phyloP scores from a whole-genome alignment of 768 basidiomycete species.

The Tulasnella sp. region DNA sequence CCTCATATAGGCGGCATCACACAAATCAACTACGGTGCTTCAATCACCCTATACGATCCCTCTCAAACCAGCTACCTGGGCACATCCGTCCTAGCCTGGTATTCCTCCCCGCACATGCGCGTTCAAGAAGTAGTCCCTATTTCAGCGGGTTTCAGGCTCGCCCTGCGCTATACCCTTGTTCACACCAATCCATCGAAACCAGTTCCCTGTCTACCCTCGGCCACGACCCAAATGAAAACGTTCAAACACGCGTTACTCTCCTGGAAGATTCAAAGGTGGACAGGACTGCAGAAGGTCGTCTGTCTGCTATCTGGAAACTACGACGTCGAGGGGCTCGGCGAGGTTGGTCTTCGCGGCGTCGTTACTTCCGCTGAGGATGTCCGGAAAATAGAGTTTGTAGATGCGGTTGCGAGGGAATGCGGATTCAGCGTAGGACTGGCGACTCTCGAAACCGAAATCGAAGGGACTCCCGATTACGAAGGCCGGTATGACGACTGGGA shows the following conservation, averaged over 20 bases:
- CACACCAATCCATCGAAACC: background rate
- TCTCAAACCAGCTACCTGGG: background rate
- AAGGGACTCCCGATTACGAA: background rate
- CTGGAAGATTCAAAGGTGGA: background rate
- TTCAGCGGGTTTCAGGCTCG: background rate
- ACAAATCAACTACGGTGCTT: background rate
- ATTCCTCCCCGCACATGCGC: background rate
- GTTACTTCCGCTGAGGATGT: background rate
- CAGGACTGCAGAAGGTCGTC: background rate
- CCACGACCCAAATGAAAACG: background rate
- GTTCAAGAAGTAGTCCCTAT: background rate
- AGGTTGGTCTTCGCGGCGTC: background rate
- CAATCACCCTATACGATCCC: background rate
- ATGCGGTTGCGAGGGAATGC: background rate
- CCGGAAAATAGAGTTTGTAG: background rate
- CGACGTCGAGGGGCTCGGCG: background rate
- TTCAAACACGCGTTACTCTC: background rate
- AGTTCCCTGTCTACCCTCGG: background rate
- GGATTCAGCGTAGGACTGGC: background rate
- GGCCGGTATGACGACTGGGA: background rate
- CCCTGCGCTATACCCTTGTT: background rate
- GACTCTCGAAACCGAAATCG: background rate
- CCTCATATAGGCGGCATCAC: constrained; percentile 1
- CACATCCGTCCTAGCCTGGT: constrained; percentile 1
- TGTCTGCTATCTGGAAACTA: background rate